These are phyloP conservation scores for Clitoria ternatea DNA, from an alignment of 306 rosid species.

Conservation along the genomic window DNA sequence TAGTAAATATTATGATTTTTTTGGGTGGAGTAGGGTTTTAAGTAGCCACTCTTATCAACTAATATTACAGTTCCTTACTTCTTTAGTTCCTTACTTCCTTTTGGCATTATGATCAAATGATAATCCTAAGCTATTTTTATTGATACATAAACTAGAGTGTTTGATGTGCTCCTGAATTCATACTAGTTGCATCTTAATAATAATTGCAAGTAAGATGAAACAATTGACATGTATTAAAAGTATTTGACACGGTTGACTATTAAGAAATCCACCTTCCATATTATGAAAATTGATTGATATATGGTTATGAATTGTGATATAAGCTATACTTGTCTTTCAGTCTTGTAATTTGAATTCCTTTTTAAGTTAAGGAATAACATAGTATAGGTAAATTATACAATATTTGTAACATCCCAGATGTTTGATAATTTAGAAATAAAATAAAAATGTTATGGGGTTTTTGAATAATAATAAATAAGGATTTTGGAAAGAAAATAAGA, in stretches of 20 bases:
- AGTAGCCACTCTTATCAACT: not conserved
- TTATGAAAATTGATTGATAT: not conserved
- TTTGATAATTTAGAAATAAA: no score
- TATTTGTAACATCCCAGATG: no score
- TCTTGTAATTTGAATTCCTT: not conserved
- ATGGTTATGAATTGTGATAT: not conserved
- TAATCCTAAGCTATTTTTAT: not conserved
- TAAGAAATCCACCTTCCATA: not conserved
- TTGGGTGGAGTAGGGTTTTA: not conserved
- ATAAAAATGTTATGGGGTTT: no score
- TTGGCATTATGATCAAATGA: not conserved
- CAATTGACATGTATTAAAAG: not conserved
- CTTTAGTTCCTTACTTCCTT: not conserved
- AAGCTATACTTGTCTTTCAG: not conserved
- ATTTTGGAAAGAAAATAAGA: no score
- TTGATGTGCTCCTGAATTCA: not conserved
- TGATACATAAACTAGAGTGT: not conserved
- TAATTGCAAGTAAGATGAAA: not conserved
- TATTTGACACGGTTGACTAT: constrained; percentile 6
- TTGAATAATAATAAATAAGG: no score
- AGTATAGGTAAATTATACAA: not conserved
- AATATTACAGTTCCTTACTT: no score
- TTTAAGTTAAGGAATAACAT: not conserved
- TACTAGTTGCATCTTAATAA: not conserved
- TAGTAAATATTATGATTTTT: not conserved